Evolutionary conservation across 2,329 filamentous ascomycete species (phyloP), one percentile per base, ranked within the genome.

Genomic region (Capronia epimyces): DNA sequence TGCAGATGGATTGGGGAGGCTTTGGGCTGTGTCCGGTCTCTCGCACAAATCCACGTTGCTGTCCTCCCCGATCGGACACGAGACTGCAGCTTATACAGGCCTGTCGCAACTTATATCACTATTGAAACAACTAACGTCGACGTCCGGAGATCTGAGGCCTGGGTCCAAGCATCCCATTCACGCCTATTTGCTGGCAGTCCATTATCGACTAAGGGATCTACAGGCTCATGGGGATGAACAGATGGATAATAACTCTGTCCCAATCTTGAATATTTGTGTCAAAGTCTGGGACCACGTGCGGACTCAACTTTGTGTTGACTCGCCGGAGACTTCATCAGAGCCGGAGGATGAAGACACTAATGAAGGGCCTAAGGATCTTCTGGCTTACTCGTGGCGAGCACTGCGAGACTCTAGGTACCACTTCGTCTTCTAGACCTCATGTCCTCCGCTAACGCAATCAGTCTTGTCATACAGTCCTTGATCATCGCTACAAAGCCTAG

Each of bases 301-400:
- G 60, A 78, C 83, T 46, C 81, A 94, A 3, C 77, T 98, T 1
- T 98, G 93, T 63, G 85, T 95, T 56, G 93, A 96, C 68, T 95
- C 93, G 1, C 93, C 94, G 0, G 93, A 98, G 69, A 91, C 91
- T 0, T 84, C 93, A 66, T 73, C 65, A 0, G 72, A 79, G 65
- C 61, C 77, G 52, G 60, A 75, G 46, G 61, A 84, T 0, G 82
- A 90, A 45, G 87, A 91, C 21, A 67, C 88, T n/a, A 81, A 86
- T 46, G 83, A 86, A 27, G 86, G 83, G 1, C 75, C 89, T 0
- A 97, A 96, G 64, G 89, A 94, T 61, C 78, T 95, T 15, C 70
- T 98, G 41, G 97, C 91, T 58, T 98, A 93, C 67, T 95, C 89
- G 56, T 98, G 95, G 78, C 82, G 93, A 61, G 88, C 89, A 4